Evolutionary conservation across 1,284 basidiomycete genomes (phyloP).

Genomic region (Sanghuangporus sanghuang): DNA sequence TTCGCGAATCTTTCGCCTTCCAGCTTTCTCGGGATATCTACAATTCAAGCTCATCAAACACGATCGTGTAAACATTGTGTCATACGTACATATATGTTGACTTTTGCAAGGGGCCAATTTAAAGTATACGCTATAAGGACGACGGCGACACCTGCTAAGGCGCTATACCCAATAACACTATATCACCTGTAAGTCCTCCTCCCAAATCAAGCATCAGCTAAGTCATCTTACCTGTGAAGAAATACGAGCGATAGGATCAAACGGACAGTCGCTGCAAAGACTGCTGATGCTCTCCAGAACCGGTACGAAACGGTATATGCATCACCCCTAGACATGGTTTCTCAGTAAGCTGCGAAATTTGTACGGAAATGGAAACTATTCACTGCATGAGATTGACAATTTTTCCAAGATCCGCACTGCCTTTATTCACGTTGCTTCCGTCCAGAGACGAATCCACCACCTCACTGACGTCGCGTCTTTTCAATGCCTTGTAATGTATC

Average conservation of each 20-base stretch:
- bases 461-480: slow-evolving; percentile 56
- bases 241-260: slow-evolving; percentile 69
- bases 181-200: neutral
- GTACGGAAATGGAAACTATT: slow-evolving; percentile 22
- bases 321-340: slow-evolving; percentile 44
- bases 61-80: neutral
- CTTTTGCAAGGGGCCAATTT: slow-evolving; percentile 61
- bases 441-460: slow-evolving; percentile 33
- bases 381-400: slow-evolving; percentile 72
- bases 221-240: slow-evolving; percentile 58
- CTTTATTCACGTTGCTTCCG: slow-evolving; percentile 33
- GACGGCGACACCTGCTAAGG: slow-evolving; percentile 71
- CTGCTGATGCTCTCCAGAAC: slow-evolving; percentile 64
- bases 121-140: slow-evolving; percentile 61
- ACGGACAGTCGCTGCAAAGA: slow-evolving; percentile 71
- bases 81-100: slow-evolving; percentile 53
- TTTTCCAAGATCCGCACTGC: slow-evolving; percentile 59
- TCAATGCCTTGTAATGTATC: slow-evolving; percentile 66
- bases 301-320: slow-evolving; percentile 65
- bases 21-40: slow-evolving; percentile 58
- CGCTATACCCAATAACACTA: slow-evolving; percentile 80
- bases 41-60: neutral
- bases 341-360: neutral
- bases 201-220: neutral
- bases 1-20: slow-evolving; percentile 70